Evolutionary conservation across 208 protist species (phyloP).

Genomic region (Spongospora subterranea): DNA sequence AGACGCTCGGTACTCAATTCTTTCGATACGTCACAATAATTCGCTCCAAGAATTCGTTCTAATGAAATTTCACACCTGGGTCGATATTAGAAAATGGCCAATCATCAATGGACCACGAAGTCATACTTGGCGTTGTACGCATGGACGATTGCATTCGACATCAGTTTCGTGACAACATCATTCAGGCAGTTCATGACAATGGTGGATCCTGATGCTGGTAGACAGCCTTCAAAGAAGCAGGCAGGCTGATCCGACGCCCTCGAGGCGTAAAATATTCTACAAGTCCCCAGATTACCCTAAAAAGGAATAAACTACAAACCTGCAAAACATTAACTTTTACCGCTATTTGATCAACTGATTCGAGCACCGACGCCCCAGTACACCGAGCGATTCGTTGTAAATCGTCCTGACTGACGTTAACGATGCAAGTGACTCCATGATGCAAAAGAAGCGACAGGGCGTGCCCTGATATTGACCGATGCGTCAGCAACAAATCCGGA

Average conservation of each 20-base stretch:
- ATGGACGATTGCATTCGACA: background rate
- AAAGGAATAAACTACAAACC: background rate
- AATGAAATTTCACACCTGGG: background rate
- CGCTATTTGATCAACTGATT: background rate
- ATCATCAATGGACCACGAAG: too few species aligned
- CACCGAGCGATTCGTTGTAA: slow-evolving; percentile 30
- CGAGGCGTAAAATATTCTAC: background rate
- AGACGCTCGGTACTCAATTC: too few species aligned
- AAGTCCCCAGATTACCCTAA: slow-evolving; percentile 18
- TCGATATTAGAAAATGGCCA: too few species aligned
- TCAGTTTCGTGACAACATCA: background rate
- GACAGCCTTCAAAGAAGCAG: background rate
- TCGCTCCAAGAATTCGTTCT: background rate
- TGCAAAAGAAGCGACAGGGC: slow-evolving; percentile 26
- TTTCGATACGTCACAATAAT: too few species aligned
- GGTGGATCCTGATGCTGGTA: background rate
- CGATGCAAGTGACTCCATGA: background rate
- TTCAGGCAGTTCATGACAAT: background rate
- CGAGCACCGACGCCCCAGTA: slow-evolving; percentile 12
- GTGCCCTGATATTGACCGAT: background rate
- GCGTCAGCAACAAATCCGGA: background rate
- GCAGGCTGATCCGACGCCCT: background rate
- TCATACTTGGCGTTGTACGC: background rate
- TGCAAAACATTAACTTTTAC: background rate
- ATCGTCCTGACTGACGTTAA: background rate